phyloP scores from a whole-genome alignment of 768 basidiomycete genomes.

The Suillus placidus region DNA sequence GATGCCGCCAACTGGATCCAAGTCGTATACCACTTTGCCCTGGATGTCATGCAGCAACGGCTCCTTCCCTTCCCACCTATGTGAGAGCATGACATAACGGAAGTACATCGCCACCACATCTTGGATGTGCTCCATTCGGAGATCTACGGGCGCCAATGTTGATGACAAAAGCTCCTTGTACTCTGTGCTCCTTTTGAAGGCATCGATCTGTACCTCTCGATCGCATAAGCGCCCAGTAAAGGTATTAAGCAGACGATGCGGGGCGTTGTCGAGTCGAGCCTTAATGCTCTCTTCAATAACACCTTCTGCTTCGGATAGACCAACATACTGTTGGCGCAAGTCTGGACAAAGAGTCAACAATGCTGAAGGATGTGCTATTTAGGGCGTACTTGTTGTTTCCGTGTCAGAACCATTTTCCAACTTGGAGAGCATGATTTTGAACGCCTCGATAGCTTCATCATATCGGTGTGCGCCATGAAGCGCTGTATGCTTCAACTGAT shows the following conservation, averaged over 20 bases:
- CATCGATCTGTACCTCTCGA: background rate
- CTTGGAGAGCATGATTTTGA: background rate
- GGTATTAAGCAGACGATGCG: background rate
- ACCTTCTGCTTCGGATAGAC: background rate
- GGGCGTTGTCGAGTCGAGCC: background rate
- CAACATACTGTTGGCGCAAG: background rate
- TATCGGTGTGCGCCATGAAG: background rate
- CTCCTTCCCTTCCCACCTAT: background rate
- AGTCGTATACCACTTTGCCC: background rate
- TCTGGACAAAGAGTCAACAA: background rate
- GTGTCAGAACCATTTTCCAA: background rate
- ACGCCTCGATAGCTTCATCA: background rate
- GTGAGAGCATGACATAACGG: background rate
- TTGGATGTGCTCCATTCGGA: background rate
- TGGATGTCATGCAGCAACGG: background rate
- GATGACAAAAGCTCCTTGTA: constrained; percentile 1
- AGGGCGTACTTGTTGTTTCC: background rate
- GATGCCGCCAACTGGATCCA: background rate
- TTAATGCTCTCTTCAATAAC: background rate
- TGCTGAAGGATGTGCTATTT: no score
- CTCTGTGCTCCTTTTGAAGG: background rate
- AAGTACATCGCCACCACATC: background rate
- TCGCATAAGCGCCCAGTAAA: background rate
- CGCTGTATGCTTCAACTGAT: background rate
- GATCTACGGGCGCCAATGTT: background rate